phyloP scores from a whole-genome alignment of 2,329 filamentous ascomycete genomes.

The Clonostachys rosea region DNA sequence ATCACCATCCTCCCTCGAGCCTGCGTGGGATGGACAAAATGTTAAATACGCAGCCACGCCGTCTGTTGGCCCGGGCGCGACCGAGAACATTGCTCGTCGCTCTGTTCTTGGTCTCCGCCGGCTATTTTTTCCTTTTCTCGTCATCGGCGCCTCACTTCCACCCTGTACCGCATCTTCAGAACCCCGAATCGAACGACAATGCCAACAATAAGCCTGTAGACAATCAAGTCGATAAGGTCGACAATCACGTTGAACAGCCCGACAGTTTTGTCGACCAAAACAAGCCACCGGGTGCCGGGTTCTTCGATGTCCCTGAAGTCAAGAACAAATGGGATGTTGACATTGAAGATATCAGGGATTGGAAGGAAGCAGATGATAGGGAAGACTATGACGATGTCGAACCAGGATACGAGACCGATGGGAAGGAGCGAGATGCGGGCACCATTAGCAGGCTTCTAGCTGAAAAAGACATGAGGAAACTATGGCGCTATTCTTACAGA shows the following conservation, averaged over 20 bases:
- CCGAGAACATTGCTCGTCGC: conserved; percentile 35
- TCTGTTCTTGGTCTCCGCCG: conserved; percentile 27
- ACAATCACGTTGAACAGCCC: background rate
- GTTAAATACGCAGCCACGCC: conserved; percentile 19
- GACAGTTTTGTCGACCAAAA: too few species aligned
- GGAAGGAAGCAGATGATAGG: conserved; percentile 25
- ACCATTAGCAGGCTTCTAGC: conserved; percentile 25
- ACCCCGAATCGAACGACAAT: conserved; percentile 1
- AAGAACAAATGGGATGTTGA: conserved; percentile 23
- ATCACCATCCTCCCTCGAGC: background rate
- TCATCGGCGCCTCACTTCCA: conserved; percentile 22
- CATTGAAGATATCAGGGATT: conserved; percentile 25
- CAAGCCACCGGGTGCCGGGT: background rate
- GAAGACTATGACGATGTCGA: conserved; percentile 27
- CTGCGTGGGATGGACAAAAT: conserved; percentile 20
- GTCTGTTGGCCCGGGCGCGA: conserved; percentile 26
- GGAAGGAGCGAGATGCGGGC: conserved; percentile 21
- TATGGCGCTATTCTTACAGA: conserved; percentile 32
- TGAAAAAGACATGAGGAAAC: conserved; percentile 36
- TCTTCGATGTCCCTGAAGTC: conserved; percentile 2
- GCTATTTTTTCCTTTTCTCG: conserved; percentile 37
- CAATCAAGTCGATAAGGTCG: background rate
- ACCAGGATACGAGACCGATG: conserved; percentile 28
- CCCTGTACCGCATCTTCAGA: conserved; percentile 22
- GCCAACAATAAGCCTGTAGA: background rate